Evolutionary conservation across 495 filamentous ascomycete genomes (phyloP), one percentile per base, ranked within the genome.

Genomic region (Tuber melanosporum): DNA sequence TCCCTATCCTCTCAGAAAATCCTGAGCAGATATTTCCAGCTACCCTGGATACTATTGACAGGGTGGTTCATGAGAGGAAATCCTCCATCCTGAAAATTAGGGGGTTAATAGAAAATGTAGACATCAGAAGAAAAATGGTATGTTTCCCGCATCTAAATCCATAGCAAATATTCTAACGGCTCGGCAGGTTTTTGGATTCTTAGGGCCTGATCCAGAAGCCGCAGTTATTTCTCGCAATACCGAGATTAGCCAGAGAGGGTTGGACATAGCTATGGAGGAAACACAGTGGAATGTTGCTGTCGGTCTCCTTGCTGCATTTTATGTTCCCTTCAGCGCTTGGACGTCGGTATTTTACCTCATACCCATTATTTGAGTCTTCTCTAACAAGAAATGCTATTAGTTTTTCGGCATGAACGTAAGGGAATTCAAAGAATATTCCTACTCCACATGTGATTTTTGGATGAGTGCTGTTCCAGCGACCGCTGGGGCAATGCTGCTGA

Each of bases 401-500:
- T 57, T 12, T 57, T 57, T 12, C 22, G 52, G 52, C 7, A 57
- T 57, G 52, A 26, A 26, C 10, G 10, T 57, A 14, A 26, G 8
- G 10, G 52, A 26, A 26, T 57, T 57, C 9, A 3, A 26, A 0
- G n/a, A 3, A 26, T 0, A 57, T 26, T n/a, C 22, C 2, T 0
- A 26, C 1, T 57, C 52, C 0, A 3, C 26, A 9, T 0, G 0
- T 1, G n/a, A 57, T 10, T 57, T 57, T n/a, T 57, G 52, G 52
- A 0, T 26, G 22, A 12, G 0, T 0, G 10, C 52, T 0, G n/a
- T 22, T 1, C 22, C n/a, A 8, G 4, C 3, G 3, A 14, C 10
- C 14, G 9, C 8, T 10, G 22, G 7, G 9, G n/a, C 12, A 26
- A 10, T 57, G 9, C 0, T 26, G 14, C 6, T 57, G 8, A 26